Percentiles rank a stretch among this genome's conserved stretches.
These are phyloP conservation scores for Rhizopogon sp. DNA, from an alignment of 768 basidiomycete genomes.

Conservation along the genomic window DNA sequence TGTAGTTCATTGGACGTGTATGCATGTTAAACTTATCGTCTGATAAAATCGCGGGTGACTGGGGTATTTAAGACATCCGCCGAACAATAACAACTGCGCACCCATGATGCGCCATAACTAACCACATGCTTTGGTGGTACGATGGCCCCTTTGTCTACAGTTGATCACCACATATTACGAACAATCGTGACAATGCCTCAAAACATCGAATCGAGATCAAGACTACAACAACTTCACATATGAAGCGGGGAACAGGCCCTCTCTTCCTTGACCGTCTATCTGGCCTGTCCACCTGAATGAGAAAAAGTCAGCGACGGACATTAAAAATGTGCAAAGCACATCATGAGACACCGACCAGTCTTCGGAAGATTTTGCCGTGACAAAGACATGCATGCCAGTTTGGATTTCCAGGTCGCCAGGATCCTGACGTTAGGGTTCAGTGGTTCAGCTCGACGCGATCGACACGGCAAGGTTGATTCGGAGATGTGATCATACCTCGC, in stretches of 20 bases:
- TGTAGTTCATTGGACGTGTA: background rate
- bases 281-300: conserved; percentile 62
- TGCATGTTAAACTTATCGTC: too few species aligned
- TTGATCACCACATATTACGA: background rate
- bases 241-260: conserved; percentile 62
- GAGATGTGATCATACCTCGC: conserved; percentile 36
- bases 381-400: conserved; percentile 52
- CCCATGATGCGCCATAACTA: too few species aligned
- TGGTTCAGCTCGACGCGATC: too few species aligned
- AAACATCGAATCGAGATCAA: background rate
- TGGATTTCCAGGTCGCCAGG: conserved; percentile 59
- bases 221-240: conserved; percentile 57
- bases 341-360: conserved; percentile 55
- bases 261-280: conserved; percentile 50
- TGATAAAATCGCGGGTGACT: background rate
- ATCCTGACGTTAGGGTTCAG: conserved; percentile 39
- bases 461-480: too few species aligned
- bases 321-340: background rate
- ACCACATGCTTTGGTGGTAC: too few species aligned
- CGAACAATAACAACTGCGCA: background rate
- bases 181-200: background rate
- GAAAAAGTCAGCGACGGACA: conserved; percentile 7
- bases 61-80: too few species aligned
- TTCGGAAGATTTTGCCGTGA: conserved; percentile 62
- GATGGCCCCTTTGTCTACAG: too few species aligned